Evolutionary conservation across 1,139 yeast species (phyloP).

Genomic region (Nadsonia starkeyi-henricii): DNA sequence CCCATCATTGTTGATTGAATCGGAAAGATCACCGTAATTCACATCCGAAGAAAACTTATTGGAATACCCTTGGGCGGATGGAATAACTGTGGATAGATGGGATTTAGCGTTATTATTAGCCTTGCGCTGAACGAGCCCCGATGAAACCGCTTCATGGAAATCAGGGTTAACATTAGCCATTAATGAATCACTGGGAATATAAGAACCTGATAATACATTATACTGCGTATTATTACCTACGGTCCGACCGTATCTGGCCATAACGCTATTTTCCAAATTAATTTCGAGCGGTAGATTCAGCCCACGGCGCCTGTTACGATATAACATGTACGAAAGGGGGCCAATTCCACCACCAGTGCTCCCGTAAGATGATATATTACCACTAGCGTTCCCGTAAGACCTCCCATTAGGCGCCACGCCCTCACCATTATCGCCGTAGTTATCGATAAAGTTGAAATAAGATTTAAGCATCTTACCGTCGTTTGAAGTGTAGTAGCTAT

Average conservation of each 20-base stretch:
- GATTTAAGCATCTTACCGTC: conserved; percentile 91
- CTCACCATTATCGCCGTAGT: conserved; percentile 39
- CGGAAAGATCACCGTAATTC: background rate
- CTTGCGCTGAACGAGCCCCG: background rate
- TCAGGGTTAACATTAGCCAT: background rate
- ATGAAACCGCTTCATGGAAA: background rate
- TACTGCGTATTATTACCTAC: conserved; percentile 2
- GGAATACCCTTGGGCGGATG: background rate
- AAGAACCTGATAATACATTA: conserved; percentile 4
- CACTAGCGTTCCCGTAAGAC: background rate
- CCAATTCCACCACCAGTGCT: background rate
- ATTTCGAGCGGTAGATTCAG: background rate
- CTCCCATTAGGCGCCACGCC: conserved; percentile 1
- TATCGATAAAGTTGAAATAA: conserved; percentile 73
- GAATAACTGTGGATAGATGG: background rate
- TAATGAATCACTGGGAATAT: conserved; percentile 4
- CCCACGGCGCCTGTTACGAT: background rate
- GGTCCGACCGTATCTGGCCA: conserved; percentile 16
- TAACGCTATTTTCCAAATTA: conserved; percentile 18
- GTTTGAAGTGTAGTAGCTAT: conserved; percentile 31
- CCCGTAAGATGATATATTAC: conserved; percentile 2
- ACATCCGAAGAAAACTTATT: background rate
- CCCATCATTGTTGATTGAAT: background rate
- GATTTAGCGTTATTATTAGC: background rate
- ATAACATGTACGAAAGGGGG: background rate